Evolutionary conservation across 305 asterid genomes (phyloP), one percentile per base, ranked within the genome.

Genomic region (Fraxinus sp.): DNA sequence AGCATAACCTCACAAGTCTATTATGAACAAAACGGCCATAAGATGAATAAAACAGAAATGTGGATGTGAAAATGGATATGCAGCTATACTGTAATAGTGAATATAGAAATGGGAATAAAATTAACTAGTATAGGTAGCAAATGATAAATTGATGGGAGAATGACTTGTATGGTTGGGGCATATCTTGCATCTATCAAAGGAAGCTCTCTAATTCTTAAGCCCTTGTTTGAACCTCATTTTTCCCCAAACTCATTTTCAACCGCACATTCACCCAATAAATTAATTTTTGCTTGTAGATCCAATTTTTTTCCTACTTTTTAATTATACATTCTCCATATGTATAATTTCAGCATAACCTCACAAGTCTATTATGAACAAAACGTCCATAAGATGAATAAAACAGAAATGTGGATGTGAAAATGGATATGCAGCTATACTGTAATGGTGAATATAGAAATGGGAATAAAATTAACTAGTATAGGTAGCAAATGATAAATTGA

Each of bases 1-100:
- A 49, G 22, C 33, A 24, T 39, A 46, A 79, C 46, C 52, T 78
- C 82, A 28, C 30, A 59, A 52, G 62, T 78, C 74, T 80, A 79
- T 75, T 70, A 49, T 39, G 75, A 26, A 26, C 39, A 28, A 70
- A 62, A 70, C 0, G 3, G 11, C 75, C 39, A 26, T 30, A 13
- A 70, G 75, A 26, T 26, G 36, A 24, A 26, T 0, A 24, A 26
- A 66, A 6, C 37, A 66, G 36, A 24, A 66, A 10, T 26, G 8
- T 4, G 32, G 5, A 20, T 28, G 10, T 28, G 7, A 55, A 55
- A 55, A n/a, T n/a, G 66, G 66, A 14, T 16, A n/a, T 5, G 66
- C 24, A 55, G 8, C 66, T 55, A 5, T 55, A 9, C 3, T 64
- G 3, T 9, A 24, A 64, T 66, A n/a, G 33, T 43, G 71, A 24